Percentiles rank a stretch among this genome's conserved stretches.
phyloP scores from a whole-genome alignment of 805 yeast species.

The Starmerella ratchasimensis region DNA sequence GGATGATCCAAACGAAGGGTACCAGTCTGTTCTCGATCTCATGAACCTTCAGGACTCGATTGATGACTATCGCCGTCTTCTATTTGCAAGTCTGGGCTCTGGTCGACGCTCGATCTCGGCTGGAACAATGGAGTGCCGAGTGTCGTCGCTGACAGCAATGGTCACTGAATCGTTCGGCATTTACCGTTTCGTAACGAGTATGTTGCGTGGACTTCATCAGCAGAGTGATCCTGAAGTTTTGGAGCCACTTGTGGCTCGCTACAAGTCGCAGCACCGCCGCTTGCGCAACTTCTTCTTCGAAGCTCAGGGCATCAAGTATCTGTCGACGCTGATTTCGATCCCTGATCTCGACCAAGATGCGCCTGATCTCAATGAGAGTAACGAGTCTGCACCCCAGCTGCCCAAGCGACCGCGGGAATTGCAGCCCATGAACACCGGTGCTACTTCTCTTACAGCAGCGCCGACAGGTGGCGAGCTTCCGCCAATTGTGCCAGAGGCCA shows the following conservation, averaged over 20 bases:
- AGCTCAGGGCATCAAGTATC: constrained; percentile 68
- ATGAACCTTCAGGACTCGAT: constrained; percentile 75
- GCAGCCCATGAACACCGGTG: constrained; percentile 20
- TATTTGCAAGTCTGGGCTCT: constrained; percentile 48
- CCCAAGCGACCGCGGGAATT: constrained; percentile 31
- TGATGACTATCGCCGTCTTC: constrained; percentile 60
- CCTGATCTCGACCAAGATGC: constrained; percentile 52
- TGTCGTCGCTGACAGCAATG: constrained; percentile 77
- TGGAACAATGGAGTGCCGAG: constrained; percentile 50
- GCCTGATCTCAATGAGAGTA: constrained; percentile 42
- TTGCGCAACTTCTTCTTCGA: constrained; percentile 79
- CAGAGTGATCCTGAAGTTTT: constrained; percentile 64
- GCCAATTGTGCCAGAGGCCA: constrained; percentile 22
- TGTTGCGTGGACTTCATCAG: constrained; percentile 77
- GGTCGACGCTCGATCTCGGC: constrained; percentile 22
- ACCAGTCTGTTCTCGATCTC: constrained; percentile 72
- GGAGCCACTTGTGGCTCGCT: constrained; percentile 58
- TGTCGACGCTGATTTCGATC: constrained; percentile 66
- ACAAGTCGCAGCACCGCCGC: constrained; percentile 52
- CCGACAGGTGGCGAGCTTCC: constrained; percentile 2
- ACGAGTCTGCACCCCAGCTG: constrained; percentile 33
- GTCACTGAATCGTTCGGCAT: constrained; percentile 88
- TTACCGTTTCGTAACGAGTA: constrained; percentile 73
- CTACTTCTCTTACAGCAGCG: constrained; percentile 2
- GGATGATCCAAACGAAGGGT: constrained; percentile 91